Evolutionary conservation across 345 rosid species (phyloP), one percentile per base, ranked within the genome.

Genomic region (Reutealis trisperma): DNA sequence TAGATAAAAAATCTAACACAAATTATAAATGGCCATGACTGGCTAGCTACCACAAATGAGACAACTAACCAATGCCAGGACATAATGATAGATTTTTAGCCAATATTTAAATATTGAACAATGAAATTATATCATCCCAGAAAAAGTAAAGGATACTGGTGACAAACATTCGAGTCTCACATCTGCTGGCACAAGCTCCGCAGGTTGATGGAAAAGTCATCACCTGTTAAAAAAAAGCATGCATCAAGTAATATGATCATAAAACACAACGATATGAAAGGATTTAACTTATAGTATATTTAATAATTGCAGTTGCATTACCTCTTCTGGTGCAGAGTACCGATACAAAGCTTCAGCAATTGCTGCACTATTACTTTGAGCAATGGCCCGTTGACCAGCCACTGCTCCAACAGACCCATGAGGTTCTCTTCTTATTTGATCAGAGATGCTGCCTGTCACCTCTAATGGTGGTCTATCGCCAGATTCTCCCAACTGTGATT

Each of bases 291-390:
- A 7, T 19, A 61, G 7, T 13, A 19, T 74, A 61, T 74, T 74
- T 62, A 66, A 49, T 27, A 49, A 47, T 19, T 6, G 21, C 25
- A 34, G 49, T 22, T 52, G 27, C 52, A 76, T 66, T 77, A 90
- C 99, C 88, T 93, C 99, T 86, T 95, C 98, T 18, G 99, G 99
- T 22, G 98, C 91, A 77, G 89, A 49, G 85, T 95, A 95, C 45
- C 89, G 87, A 74, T 86, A 93, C 76, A 93, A 83, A 81, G 91
- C 87, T 25, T 93, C 98, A 0, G 96, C 86, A 62, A 94, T 89
- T 70, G 90, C 96, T 58, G 91, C 87, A 85, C 85, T 90, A 74
- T 88, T 92, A 82, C 93, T 92, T 78, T 92, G 99, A 63, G 96
- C 98, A 84, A 95, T 93, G 19, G 94, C 94, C 47, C 91, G 89